Percentiles rank a stretch among this genome's conserved stretches.
Evolutionary conservation across 2,329 filamentous ascomycete species (phyloP).

Genomic region (Ophiocordyceps camponoti-leonardi): DNA sequence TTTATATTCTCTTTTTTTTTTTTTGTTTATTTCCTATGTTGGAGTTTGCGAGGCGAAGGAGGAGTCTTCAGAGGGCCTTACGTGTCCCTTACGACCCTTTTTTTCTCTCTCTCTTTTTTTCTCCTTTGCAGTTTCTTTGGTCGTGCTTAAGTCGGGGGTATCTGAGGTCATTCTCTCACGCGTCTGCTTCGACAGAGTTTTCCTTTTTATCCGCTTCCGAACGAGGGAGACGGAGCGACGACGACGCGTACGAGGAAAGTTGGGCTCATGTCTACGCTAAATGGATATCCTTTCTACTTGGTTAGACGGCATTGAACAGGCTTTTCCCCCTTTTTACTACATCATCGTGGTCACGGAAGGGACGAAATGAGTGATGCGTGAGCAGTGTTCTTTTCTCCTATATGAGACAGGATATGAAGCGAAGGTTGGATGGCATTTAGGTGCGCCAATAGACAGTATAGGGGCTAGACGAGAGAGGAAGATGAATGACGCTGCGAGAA

Average conservation of each 20-base stretch:
- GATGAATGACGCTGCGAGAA: neutral
- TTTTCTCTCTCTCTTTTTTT: neutral
- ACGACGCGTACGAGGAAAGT: neutral
- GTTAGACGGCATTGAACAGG: neutral
- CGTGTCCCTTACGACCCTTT: neutral
- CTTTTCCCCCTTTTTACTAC: too few relatives aligned
- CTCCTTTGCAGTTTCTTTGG: too few relatives aligned
- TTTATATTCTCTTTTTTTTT: neutral
- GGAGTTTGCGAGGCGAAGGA: conserved; percentile 2
- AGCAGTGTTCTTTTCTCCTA: neutral
- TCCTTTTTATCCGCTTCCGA: too few relatives aligned
- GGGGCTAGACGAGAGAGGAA: neutral
- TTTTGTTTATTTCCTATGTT: neutral
- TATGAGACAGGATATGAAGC: neutral
- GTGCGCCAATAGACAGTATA: neutral
- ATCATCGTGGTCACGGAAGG: neutral
- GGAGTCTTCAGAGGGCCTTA: neutral
- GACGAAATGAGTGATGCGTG: neutral
- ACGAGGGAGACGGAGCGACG: too few relatives aligned
- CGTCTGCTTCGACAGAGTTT: too few relatives aligned
- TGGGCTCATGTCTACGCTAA: neutral
- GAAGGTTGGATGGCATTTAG: neutral
- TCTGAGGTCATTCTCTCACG: too few relatives aligned
- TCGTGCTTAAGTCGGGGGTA: too few relatives aligned
- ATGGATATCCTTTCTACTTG: neutral